Evolutionary conservation across 1,284 basidiomycete species (phyloP).

Genomic region (Hymenochaete sp.): DNA sequence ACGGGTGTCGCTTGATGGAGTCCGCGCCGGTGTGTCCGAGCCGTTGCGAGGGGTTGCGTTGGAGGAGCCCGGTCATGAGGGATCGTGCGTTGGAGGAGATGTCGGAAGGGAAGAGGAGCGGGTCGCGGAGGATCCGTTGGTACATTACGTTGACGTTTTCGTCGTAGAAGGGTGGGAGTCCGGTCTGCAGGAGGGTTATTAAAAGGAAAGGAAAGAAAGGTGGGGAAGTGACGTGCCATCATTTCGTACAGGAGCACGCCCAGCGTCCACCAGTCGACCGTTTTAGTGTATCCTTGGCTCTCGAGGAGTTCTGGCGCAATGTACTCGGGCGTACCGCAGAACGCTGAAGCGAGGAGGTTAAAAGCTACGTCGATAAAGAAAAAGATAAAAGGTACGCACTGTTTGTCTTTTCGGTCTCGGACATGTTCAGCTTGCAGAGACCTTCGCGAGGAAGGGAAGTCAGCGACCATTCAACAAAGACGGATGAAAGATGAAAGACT

Average conservation of each 20-base stretch:
- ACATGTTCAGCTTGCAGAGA: conserved; percentile 99
- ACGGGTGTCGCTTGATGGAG: conserved; percentile 94
- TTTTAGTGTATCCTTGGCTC: conserved; percentile 97
- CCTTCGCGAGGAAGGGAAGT: conserved; percentile 30
- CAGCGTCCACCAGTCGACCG: conserved; percentile 99
- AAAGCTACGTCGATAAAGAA: conserved; percentile 5
- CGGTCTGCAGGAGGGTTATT: conserved; percentile 49
- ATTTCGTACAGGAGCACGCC: conserved; percentile 98
- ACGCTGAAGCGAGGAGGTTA: conserved; percentile 46
- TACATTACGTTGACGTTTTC: conserved; percentile 99
- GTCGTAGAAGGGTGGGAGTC: conserved; percentile 96
- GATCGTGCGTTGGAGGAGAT: conserved; percentile 84
- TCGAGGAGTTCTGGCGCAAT: conserved; percentile 93
- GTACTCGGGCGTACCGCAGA: conserved; percentile 99
- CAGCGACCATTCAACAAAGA: background rate
- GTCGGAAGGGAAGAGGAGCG: conserved; percentile 88
- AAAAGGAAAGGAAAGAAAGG: background rate
- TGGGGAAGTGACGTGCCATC: conserved; percentile 57
- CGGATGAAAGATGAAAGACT: conserved; percentile 13
- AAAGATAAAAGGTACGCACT: conserved; percentile 44
- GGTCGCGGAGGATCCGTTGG: conserved; percentile 92
- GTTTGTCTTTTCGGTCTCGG: conserved; percentile 94
- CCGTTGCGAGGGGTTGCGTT: conserved; percentile 80
- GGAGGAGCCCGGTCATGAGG: conserved; percentile 82
- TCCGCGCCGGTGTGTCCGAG: conserved; percentile 90